Evolutionary conservation across 495 filamentous ascomycete species (phyloP).

Genomic region (Penicillium pancosmium): DNA sequence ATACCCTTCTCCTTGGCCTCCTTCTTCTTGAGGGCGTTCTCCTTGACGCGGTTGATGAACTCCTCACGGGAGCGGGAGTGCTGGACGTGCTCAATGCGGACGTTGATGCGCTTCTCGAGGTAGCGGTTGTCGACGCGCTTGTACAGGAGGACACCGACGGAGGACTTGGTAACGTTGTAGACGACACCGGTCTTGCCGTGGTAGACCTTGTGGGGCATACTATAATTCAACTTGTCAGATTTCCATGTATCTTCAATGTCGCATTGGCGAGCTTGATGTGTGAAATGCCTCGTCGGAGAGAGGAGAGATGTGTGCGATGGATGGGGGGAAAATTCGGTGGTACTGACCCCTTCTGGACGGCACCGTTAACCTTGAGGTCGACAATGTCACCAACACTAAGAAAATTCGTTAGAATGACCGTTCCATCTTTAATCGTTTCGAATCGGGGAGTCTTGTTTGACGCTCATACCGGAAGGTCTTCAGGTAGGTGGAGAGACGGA

Average conservation of each 20-base stretch:
- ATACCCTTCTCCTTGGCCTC: constrained; percentile 87
- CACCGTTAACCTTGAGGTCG: constrained; percentile 95
- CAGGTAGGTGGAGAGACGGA: constrained; percentile 88
- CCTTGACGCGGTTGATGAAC: constrained; percentile 95
- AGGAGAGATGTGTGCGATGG: constrained; percentile 4
- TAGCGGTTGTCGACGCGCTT: constrained; percentile 97
- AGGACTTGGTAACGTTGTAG: constrained; percentile 97
- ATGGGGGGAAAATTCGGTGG: constrained; percentile 22
- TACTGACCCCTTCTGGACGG: constrained; percentile 95
- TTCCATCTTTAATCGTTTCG: constrained; percentile 25
- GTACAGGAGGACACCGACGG: constrained; percentile 97
- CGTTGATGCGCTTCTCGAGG: constrained; percentile 98
- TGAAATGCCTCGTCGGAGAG: not conserved
- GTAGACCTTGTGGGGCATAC: constrained; percentile 99
- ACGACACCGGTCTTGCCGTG: constrained; percentile 97
- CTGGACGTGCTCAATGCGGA: constrained; percentile 96
- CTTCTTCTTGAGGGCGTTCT: constrained; percentile 87
- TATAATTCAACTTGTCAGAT: constrained; percentile 46
- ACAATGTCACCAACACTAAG: constrained; percentile 94
- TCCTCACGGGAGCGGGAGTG: constrained; percentile 92
- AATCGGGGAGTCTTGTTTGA: constrained; percentile 12
- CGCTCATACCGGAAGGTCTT: constrained; percentile 78
- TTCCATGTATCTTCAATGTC: constrained; percentile 12
- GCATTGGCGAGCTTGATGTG: not conserved
- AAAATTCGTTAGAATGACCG: constrained; percentile 31